phyloP scores from a whole-genome alignment of 2,329 filamentous ascomycete genomes.

The Ilyonectria robusta region DNA sequence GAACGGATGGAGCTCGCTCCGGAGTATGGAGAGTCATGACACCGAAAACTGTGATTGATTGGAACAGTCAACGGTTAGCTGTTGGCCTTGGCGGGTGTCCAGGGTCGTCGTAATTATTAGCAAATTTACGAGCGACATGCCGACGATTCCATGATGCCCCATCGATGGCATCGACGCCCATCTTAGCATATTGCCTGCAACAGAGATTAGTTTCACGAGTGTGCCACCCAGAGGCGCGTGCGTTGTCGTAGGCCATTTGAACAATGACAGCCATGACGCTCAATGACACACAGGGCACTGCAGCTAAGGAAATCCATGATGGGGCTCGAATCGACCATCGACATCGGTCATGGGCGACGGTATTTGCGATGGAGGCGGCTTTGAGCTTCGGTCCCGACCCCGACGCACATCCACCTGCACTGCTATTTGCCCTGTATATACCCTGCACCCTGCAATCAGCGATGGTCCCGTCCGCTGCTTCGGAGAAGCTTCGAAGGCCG shows the following conservation, averaged over 20 bases:
- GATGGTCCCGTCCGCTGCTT: conserved; percentile 30
- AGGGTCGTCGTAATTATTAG: not conserved
- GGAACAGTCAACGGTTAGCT: not conserved
- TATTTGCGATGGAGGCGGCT: not conserved
- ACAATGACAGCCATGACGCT: conserved; percentile 16
- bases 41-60: not conserved
- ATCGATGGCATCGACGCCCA: conserved; percentile 22
- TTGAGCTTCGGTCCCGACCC: conserved; percentile 10
- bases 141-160: conserved; percentile 6
- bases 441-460: conserved; percentile 25
- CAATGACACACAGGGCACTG: conserved; percentile 12
- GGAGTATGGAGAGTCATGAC: not conserved
- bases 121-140: conserved; percentile 13
- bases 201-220: conserved; percentile 29
- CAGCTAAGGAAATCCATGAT: not conserved
- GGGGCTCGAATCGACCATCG: not conserved
- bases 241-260: conserved; percentile 7
- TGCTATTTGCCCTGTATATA: conserved; percentile 17
- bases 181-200: conserved; percentile 19
- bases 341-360: conserved; percentile 6
- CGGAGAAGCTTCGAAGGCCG: conserved; percentile 42
- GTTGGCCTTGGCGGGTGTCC: not conserved
- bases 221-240: conserved; percentile 29
- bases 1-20: not conserved
- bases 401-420: conserved; percentile 11